Conservation (phyloP, 805 yeast genomes). For the Metschnikowia aberdeeniae region DNA sequence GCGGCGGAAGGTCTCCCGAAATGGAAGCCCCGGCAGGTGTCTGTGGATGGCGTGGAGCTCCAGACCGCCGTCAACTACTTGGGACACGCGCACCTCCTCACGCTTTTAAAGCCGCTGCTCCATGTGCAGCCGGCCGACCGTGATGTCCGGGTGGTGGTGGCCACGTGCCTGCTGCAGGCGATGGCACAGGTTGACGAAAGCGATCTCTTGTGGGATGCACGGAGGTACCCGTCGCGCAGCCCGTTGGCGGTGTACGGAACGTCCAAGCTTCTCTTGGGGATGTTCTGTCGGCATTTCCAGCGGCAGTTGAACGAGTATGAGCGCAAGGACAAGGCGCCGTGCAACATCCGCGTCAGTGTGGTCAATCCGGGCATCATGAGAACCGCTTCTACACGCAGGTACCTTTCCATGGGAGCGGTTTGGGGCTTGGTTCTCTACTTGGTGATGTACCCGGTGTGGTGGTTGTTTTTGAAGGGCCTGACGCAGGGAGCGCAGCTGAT, state of each 20-base stretch:
- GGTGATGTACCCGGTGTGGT: slow-evolving; percentile 74
- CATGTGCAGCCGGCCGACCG: slow-evolving; percentile 92
- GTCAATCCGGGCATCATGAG: slow-evolving; percentile 94
- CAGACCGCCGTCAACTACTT: slow-evolving; percentile 83
- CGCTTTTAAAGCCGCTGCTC: slow-evolving; percentile 76
- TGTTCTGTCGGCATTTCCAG: slow-evolving; percentile 80
- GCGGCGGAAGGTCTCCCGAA: slow-evolving; percentile 81
- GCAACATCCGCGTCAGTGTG: slow-evolving; percentile 63
- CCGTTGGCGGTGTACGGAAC: slow-evolving; percentile 82
- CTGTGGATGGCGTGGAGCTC: slow-evolving; percentile 79
- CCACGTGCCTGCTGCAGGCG: slow-evolving; percentile 75
- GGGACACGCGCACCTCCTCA: slow-evolving; percentile 76
- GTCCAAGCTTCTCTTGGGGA: slow-evolving; percentile 68
- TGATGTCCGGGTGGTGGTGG: slow-evolving; percentile 79
- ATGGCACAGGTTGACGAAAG: slow-evolving; percentile 66
- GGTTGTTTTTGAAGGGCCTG: slow-evolving; percentile 73
- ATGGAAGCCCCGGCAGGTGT: slow-evolving; percentile 57
- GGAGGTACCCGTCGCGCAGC: slow-evolving; percentile 51
- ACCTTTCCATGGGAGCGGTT: slow-evolving; percentile 71
- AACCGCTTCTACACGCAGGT: slow-evolving; percentile 78
- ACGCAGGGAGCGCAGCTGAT: slow-evolving; percentile 77
- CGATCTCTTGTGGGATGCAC: slow-evolving; percentile 56
- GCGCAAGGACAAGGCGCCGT: slow-evolving; percentile 67
- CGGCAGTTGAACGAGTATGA: slow-evolving; percentile 53
- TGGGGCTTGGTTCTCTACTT: slow-evolving; percentile 57